Evolutionary conservation across 805 yeast species (phyloP), one percentile per base, ranked within the genome.

Genomic region (Barnettozyma californica): DNA sequence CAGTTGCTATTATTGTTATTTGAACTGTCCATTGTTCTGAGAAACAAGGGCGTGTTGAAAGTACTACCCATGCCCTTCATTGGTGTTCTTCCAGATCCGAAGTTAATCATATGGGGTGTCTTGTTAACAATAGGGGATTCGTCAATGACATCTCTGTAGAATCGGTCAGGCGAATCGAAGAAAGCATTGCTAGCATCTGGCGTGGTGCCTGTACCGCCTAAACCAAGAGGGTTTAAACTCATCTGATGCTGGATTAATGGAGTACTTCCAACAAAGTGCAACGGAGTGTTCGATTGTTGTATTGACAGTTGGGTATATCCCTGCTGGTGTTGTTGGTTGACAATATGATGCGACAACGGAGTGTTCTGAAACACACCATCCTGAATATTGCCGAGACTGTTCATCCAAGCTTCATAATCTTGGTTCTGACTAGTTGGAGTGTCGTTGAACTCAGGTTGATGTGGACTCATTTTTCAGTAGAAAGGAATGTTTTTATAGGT

Each of bases 341-440:
- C 44, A 19, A 55, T 56, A 20, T 55, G 62, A 37, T 52, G 52
- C 9, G 62, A 46, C 41, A 58, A 52, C 6, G 64, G 63, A 2
- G 63, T 60, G 39, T 57, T 55, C 44, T 56, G 62, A 35, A 58
- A 57, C 40, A 57, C 38, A 2, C 62, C 62, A 35, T 60, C 63
- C 37, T 57, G 63, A 13, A 59, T 58, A 20, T 53, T 53, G 2
- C 59, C 59, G 21, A 59, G 43, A 36, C 58, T 53, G 39, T 54
- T 56, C 33, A 59, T 62, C 64, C 64, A 60, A 6, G 55, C 49
- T 19, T 60, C 64, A 46, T 59, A 59, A 38, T 60, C 64, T 16
- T 58, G 50, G 7, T 56, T 44, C 37, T 57, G 43, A 34, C 38
- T 44, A 45, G 37, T 38, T 38, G 41, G 27, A 20, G 27, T 38